Base-by-base conservation (phyloP, 305 asterid species). In the Fraxinus dipetala region DNA sequence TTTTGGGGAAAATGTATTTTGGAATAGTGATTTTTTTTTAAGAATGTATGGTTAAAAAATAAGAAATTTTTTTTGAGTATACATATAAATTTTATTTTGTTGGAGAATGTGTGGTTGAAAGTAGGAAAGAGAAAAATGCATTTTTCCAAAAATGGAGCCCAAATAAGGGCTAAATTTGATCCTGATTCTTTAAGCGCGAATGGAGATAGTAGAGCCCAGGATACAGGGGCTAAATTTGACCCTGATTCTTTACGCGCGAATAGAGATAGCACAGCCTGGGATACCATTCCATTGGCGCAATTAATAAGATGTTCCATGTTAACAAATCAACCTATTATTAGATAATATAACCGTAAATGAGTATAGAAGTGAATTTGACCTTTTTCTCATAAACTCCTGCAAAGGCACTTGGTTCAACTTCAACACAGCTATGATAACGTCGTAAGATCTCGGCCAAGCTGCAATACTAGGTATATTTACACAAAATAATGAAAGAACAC, bases 381-480 rank as follows among this genome's bases (percentile, higher is more conserved):
- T 79, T 86, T 61, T 67, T 24, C 70, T 65, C 81, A 38, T 73
- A 13, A 38, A 31, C 86, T 81, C 77, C 85, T 67, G 79, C 32
- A 45, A 86, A 79, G 79, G 82, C 72, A 73, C 84, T 81, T 77
- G 81, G 84, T 24, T 85, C 90, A 10, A 40, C 59, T 73, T 82
- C 90, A 32, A 40, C 63, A 36, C 10, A 76, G 65, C 43, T 83
- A 61, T 77, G 78, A 80, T 90, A 92, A 56, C 86, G 87, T 13
- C 35, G 83, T 79, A 90, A 79, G 74, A 88, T 80, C 70, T 84
- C 90, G 4, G 76, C 61, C 80, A 90, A 84, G 85, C 96, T 92
- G 89, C 26, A 83, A 56, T 56, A 56, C 28, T 6, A 56, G 67
- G 67, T 56, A 20, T 20, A 56, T 8, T 56, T 20, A 56, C 24